Conservation (phyloP, 2,329 filamentous ascomycete species). For the Golovinomyces cichoracearum region DNA sequence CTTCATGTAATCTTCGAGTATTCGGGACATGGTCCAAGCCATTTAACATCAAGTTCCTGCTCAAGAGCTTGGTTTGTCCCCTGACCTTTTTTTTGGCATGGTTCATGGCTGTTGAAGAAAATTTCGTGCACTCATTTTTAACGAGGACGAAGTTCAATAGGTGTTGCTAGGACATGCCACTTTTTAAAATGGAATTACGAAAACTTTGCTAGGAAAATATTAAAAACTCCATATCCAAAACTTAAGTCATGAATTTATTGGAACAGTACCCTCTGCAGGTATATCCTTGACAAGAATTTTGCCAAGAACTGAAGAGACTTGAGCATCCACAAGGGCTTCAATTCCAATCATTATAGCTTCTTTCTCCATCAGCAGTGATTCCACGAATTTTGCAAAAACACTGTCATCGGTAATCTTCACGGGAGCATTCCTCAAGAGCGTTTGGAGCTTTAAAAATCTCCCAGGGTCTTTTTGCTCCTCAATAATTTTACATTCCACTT, state of each 20-base stretch:
- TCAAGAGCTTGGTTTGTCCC: too few species aligned
- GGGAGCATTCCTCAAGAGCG: conserved; percentile 51
- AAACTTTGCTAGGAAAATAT: too few species aligned
- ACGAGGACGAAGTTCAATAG: too few species aligned
- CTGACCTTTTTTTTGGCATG: too few species aligned
- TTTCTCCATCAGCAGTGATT: conserved; percentile 49
- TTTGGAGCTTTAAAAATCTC: conserved; percentile 44
- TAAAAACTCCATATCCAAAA: too few species aligned
- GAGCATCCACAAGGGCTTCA: conserved; percentile 56
- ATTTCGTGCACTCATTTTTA: too few species aligned
- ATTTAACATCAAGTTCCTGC: too few species aligned
- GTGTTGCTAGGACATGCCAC: too few species aligned
- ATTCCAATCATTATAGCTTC: conserved; percentile 46
- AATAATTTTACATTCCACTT: conserved; percentile 52
- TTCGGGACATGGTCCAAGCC: too few species aligned
- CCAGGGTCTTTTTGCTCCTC: conserved; percentile 29
- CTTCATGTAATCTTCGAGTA: too few species aligned
- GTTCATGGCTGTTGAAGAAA: too few species aligned
- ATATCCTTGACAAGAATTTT: conserved; percentile 58
- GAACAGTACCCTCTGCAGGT: conserved; percentile 61
- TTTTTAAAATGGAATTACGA: too few species aligned
- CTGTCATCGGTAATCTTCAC: conserved; percentile 58
- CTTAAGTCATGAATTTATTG: conserved; percentile 24
- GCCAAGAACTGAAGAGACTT: conserved; percentile 59
- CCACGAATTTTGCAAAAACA: conserved; percentile 57